phyloP scores from a whole-genome alignment of 1,284 basidiomycete genomes.

The Papiliotrema laurentii region DNA sequence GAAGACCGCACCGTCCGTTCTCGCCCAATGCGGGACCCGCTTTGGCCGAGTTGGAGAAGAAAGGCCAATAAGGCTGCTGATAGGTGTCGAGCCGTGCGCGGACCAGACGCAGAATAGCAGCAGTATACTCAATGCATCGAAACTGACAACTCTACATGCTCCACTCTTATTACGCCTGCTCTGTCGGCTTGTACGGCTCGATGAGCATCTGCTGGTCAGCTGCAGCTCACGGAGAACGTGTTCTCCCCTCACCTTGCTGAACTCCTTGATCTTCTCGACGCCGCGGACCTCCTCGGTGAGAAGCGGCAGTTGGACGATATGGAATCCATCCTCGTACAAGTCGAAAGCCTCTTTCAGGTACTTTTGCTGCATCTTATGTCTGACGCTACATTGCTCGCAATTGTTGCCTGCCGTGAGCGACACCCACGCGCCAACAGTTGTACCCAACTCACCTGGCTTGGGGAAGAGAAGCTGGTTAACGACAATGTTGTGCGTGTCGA shows the following conservation, averaged over 20 bases:
- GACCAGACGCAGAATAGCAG: not conserved
- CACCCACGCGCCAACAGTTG: not conserved
- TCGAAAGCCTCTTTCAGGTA: conserved; percentile 91
- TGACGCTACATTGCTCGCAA: conserved; percentile 91
- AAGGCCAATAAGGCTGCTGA: not conserved
- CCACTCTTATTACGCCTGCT: conserved; percentile 13
- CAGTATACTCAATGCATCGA: not conserved
- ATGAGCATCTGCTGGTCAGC: conserved; percentile 15
- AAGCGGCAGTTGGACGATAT: conserved; percentile 85
- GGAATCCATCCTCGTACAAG: conserved; percentile 95
- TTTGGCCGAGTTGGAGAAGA: not conserved
- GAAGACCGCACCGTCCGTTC: not conserved
- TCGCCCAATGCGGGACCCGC: not conserved
- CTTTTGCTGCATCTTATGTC: conserved; percentile 97
- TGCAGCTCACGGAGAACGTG: too few species aligned
- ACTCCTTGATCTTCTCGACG: conserved; percentile 84
- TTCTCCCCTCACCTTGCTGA: conserved; percentile 57
- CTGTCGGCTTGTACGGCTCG: conserved; percentile 18
- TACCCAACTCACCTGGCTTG: conserved; percentile 61
- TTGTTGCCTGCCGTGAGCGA: conserved; percentile 60
- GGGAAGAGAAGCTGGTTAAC: conserved; percentile 97
- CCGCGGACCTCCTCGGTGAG: conserved; percentile 96
- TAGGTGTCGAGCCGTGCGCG: not conserved
- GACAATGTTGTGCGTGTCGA: conserved; percentile 98
- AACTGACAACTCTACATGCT: not conserved